Evolutionary conservation across 1,284 basidiomycete species (phyloP).

Genomic region (Exobasidium cylindrosporum): DNA sequence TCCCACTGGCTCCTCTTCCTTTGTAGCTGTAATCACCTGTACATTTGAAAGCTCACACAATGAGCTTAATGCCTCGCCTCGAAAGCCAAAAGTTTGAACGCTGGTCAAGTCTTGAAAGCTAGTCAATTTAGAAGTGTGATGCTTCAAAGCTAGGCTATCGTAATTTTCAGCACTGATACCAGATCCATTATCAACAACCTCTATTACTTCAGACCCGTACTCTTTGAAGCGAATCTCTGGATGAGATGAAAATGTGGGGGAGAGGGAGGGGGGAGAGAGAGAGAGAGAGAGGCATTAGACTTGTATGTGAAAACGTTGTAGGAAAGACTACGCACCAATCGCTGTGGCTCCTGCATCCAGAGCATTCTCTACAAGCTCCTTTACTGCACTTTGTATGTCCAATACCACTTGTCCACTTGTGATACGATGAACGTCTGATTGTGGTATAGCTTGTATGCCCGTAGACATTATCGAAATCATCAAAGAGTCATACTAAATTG

Average conservation of each 20-base stretch:
- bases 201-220: constrained; percentile 77
- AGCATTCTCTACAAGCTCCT: constrained; percentile 95
- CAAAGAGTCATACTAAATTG: too few relatives aligned
- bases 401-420: constrained; percentile 93
- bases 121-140: constrained; percentile 87
- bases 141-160: constrained; percentile 76
- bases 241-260: background rate
- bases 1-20: constrained; percentile 42
- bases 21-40: constrained; percentile 45
- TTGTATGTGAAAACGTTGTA: background rate
- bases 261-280: background rate
- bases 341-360: constrained; percentile 84
- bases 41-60: constrained; percentile 78
- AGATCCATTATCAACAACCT: constrained; percentile 87
- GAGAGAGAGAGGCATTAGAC: background rate
- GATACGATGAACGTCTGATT: constrained; percentile 57
- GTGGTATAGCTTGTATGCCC: constrained; percentile 34
- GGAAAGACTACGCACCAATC: constrained; percentile 69
- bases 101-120: constrained; percentile 72
- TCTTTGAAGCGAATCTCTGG: constrained; percentile 89
- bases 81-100: constrained; percentile 86
- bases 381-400: constrained; percentile 85
- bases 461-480: background rate
- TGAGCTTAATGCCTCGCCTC: constrained; percentile 91
- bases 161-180: constrained; percentile 79